A percentile compares a stretch with the other conserved stretches of the same genome.
Evolutionary conservation across 768 basidiomycete genomes (phyloP).

Genomic region (Trametes maxima): DNA sequence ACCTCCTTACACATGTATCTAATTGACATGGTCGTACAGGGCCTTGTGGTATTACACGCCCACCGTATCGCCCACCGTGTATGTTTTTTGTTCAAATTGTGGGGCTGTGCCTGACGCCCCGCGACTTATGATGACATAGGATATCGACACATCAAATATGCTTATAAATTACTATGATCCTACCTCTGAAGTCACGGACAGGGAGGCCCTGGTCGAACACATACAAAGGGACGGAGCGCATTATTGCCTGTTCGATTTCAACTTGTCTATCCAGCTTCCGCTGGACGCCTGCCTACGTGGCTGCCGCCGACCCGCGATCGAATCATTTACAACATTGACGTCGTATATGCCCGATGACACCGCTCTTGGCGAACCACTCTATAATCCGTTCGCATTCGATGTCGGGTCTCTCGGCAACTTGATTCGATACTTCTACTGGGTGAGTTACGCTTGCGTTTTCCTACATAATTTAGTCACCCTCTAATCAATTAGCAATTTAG

Average conservation of each 20-base stretch:
- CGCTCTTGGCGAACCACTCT: background rate
- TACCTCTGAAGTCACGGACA: background rate
- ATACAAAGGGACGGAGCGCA: background rate
- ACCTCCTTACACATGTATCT: too few species aligned
- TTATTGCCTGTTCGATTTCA: slow-evolving; percentile 10
- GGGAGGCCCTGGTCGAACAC: background rate
- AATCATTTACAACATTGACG: background rate
- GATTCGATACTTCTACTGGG: background rate
- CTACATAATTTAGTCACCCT: too few species aligned
- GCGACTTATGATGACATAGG: background rate
- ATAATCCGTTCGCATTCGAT: background rate
- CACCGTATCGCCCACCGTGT: slow-evolving; percentile 1
- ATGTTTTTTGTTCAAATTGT: background rate
- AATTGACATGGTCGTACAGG: background rate
- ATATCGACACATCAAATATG: background rate
- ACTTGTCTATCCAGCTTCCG: background rate
- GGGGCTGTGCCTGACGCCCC: background rate
- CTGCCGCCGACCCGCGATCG: background rate
- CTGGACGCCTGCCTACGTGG: background rate
- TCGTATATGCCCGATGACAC: background rate
- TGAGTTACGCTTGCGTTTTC: background rate
- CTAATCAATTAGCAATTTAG: background rate
- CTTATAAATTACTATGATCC: background rate
- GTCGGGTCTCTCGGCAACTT: background rate
- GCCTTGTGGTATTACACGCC: background rate